Conservation (phyloP, 129 eudicot genomes). For the Escallonia herrerae region DNA sequence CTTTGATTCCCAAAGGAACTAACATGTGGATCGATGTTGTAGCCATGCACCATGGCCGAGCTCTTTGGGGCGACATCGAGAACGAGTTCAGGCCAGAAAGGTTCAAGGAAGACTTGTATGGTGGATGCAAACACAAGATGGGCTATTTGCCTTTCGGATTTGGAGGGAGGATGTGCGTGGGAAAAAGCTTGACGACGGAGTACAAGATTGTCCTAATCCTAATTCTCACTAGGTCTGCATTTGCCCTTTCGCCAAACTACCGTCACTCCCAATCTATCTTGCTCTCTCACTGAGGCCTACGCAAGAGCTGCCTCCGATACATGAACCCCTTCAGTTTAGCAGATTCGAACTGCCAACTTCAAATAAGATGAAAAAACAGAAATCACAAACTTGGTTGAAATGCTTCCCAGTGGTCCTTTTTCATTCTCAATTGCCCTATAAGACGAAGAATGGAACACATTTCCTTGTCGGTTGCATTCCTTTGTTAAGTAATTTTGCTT, state of each 20-base stretch:
- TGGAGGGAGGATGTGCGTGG: slow-evolving; percentile 96
- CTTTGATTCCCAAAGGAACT: slow-evolving; percentile 75
- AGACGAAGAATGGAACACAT: too few species aligned
- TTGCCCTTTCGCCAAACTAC: slow-evolving; percentile 32
- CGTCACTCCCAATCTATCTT: slow-evolving; percentile 45
- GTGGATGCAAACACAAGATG: slow-evolving; percentile 90
- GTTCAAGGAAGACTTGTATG: slow-evolving; percentile 46
- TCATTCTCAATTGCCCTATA: too few species aligned
- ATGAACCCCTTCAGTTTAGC: slow-evolving; percentile 23
- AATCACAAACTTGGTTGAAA: too few species aligned
- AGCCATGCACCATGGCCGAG: slow-evolving; percentile 76
- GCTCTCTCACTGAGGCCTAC: slow-evolving; percentile 83
- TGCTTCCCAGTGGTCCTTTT: too few species aligned
- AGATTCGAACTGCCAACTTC: too few species aligned
- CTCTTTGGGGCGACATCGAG: slow-evolving; percentile 72
- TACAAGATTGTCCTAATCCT: slow-evolving; percentile 61
- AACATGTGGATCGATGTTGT: slow-evolving; percentile 94
- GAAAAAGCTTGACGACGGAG: slow-evolving; percentile 73
- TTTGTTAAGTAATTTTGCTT: too few species aligned
- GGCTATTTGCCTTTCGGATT: slow-evolving; percentile 89
- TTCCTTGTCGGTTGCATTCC: too few species aligned
- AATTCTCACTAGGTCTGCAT: slow-evolving; percentile 58
- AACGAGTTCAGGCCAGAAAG: slow-evolving; percentile 83
- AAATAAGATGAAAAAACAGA: too few species aligned
- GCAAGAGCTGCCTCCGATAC: slow-evolving; percentile 57